Percentiles rank a stretch among this genome's conserved stretches.
Evolutionary conservation across 225 moss, liverwort and hornwort genomes (phyloP).

Genomic region (Climacium dendroides): DNA sequence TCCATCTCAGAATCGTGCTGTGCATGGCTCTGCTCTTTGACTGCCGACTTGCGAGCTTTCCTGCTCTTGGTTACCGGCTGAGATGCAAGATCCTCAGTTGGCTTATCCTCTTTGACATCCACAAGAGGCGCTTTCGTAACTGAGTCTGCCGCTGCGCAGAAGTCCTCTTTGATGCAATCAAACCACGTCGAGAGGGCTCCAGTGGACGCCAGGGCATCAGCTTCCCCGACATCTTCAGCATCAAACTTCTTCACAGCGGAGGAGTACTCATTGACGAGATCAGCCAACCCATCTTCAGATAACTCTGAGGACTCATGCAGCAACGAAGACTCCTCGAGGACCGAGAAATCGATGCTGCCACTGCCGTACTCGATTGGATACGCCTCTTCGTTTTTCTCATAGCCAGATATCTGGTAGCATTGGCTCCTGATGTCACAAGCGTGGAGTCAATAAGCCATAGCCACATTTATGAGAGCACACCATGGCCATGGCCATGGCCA

Average conservation of each 20-base stretch:
- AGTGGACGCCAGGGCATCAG: constrained; percentile 5
- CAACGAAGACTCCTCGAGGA: background rate
- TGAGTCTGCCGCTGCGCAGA: background rate
- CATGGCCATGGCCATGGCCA: background rate
- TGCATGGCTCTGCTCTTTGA: background rate
- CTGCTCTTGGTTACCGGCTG: constrained; percentile 1
- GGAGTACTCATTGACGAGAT: constrained; percentile 4
- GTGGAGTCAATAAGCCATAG: background rate
- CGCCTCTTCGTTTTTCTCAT: background rate
- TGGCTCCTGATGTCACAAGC: background rate
- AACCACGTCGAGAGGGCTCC: constrained; percentile 32
- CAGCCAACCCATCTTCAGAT: constrained; percentile 4
- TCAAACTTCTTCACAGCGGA: constrained; percentile 18
- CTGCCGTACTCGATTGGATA: background rate
- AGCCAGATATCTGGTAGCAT: background rate
- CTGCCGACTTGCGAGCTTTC: constrained; percentile 12
- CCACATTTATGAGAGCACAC: background rate
- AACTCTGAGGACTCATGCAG: background rate
- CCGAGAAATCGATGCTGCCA: background rate
- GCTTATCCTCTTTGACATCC: background rate
- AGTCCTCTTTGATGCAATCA: constrained; percentile 17
- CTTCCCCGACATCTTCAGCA: background rate
- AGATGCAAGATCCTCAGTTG: background rate
- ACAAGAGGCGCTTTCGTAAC: background rate
- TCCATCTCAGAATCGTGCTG: constrained; percentile 25